These are phyloP conservation scores for Boechera retrofracta DNA, from an alignment of 345 rosid genomes.

Conservation along the genomic window DNA sequence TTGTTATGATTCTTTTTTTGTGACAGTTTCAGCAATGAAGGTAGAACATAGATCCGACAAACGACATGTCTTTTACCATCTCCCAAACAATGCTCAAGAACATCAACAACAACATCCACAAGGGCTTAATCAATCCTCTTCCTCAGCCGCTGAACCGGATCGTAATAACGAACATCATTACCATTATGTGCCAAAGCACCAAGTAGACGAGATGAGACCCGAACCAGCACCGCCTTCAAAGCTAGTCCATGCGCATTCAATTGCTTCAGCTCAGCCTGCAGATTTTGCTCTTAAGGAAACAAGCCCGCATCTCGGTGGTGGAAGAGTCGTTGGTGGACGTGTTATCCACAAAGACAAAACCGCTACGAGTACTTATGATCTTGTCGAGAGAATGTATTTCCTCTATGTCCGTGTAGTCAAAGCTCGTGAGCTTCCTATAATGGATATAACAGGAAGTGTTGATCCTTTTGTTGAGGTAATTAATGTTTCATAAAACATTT, in stretches of 20 bases:
- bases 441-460: slow-evolving; percentile 87
- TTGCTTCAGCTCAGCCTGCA: slow-evolving; percentile 68
- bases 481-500: not conserved
- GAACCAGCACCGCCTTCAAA: slow-evolving; percentile 64
- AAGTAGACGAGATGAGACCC: slow-evolving; percentile 71
- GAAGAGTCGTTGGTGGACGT: slow-evolving; percentile 85
- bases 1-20: too few relatives aligned
- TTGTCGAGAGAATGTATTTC: slow-evolving; percentile 95
- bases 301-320: slow-evolving; percentile 93
- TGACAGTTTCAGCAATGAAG: slow-evolving; percentile 43
- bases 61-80: slow-evolving; percentile 79
- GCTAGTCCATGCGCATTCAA: slow-evolving; percentile 73
- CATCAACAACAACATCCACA: slow-evolving; percentile 59
- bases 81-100: slow-evolving; percentile 68
- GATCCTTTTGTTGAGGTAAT: slow-evolving; percentile 93
- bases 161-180: slow-evolving; percentile 46
- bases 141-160: slow-evolving; percentile 29
- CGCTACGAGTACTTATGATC: slow-evolving; percentile 83
- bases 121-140: slow-evolving; percentile 50
- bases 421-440: slow-evolving; percentile 90
- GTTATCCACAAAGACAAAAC: slow-evolving; percentile 82
- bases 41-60: slow-evolving; percentile 40
- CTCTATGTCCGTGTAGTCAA: slow-evolving; percentile 94
- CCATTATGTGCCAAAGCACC: slow-evolving; percentile 67
- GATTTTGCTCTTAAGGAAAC: slow-evolving; percentile 93